Percentiles rank a stretch among this genome's conserved stretches.
Evolutionary conservation across 1,284 basidiomycete species (phyloP).

Genomic region (Gymnopus androsaceus): DNA sequence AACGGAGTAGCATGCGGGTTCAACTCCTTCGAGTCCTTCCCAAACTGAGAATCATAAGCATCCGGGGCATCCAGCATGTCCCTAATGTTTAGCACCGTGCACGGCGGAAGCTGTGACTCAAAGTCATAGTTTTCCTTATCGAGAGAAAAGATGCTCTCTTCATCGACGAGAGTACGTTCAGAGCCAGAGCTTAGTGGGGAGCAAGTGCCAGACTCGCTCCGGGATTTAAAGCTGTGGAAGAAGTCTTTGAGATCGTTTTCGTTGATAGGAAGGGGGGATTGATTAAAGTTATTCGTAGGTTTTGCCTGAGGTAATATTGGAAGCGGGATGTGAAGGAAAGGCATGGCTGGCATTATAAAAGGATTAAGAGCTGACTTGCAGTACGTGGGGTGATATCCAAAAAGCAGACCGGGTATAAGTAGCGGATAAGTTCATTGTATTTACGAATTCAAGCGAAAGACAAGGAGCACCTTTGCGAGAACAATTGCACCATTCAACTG

Average conservation of each 20-base stretch:
- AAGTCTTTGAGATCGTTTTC: slow-evolving; percentile 11
- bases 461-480: neutral
- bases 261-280: neutral
- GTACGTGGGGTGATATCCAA: neutral
- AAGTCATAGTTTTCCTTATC: slow-evolving; percentile 12
- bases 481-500: neutral
- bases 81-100: neutral
- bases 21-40: slow-evolving; percentile 2
- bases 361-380: neutral
- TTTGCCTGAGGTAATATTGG: neutral
- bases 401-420: neutral
- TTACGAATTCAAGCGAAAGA: no score
- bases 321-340: neutral
- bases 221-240: slow-evolving; percentile 2
- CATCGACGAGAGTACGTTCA: slow-evolving; percentile 4
- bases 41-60: neutral
- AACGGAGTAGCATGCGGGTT: slow-evolving; percentile 15
- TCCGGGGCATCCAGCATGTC: slow-evolving; percentile 9
- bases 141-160: slow-evolving; percentile 7
- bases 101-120: slow-evolving; percentile 9
- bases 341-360: neutral
- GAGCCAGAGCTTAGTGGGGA: neutral
- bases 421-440: no score
- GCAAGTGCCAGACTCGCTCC: neutral
- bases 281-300: neutral